Conservation (phyloP, 139 green algal genomes). For the Volvox reticuliferus region DNA sequence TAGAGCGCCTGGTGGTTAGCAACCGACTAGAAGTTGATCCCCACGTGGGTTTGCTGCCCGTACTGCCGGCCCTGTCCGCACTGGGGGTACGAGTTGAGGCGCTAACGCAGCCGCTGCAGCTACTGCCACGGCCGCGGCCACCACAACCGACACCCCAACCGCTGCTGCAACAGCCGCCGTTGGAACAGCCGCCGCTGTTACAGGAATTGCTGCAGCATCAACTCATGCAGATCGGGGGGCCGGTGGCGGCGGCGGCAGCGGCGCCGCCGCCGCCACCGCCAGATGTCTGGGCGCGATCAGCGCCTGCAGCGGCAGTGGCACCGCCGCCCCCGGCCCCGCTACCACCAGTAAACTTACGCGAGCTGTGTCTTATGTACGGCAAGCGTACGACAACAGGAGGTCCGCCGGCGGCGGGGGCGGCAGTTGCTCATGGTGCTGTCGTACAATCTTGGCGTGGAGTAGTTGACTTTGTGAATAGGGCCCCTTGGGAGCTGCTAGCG, state of each 20-base stretch:
- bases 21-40: not conserved
- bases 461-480: no score
- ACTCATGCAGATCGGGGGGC: not conserved
- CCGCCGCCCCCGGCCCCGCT: no score
- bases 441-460: no score
- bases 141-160: not conserved
- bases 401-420: not conserved
- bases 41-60: not conserved
- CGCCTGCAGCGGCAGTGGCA: not conserved
- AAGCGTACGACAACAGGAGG: not conserved
- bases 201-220: constrained; percentile 27
- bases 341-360: constrained; percentile 12
- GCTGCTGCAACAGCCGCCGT: not conserved
- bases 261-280: not conserved
- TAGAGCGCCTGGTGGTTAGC: constrained; percentile 36
- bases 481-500: not conserved
- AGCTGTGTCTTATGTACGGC: constrained; percentile 30
- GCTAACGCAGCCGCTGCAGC: not conserved
- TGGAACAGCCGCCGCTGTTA: not conserved
- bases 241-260: not conserved
- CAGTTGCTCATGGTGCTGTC: not conserved
- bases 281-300: not conserved
- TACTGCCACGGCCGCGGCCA: not conserved
- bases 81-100: not conserved
- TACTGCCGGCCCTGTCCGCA: not conserved